These are phyloP conservation scores for Ochromonas danica DNA, from an alignment of 108 stramenopile genomes.

Conservation along the genomic window DNA sequence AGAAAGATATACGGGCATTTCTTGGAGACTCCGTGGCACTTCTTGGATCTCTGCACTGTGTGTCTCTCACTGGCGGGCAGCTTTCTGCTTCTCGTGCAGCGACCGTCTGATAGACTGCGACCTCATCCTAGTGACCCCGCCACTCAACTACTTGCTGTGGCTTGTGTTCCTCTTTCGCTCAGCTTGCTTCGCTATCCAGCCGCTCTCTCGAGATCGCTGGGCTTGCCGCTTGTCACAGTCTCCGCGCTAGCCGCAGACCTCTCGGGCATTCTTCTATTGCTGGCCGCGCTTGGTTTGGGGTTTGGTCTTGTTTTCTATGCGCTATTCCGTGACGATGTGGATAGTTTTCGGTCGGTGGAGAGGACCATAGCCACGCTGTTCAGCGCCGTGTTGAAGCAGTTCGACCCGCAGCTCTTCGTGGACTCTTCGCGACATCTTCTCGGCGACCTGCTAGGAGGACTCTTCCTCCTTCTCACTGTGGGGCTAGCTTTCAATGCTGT, in stretches of 20 bases:
- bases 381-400: not conserved
- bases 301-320: not conserved
- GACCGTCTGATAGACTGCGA: too few relatives aligned
- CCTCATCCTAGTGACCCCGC: too few relatives aligned
- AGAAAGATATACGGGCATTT: slow-evolving; percentile 1
- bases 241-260: not conserved
- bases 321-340: not conserved
- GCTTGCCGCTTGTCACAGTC: not conserved
- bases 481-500: not conserved
- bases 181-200: not conserved
- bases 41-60: not conserved
- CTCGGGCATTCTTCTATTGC: not conserved
- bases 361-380: not conserved
- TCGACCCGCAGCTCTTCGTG: not conserved
- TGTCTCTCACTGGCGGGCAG: too few relatives aligned
- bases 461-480: not conserved
- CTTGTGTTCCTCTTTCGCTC: not conserved
- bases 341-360: not conserved
- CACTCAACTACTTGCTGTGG: too few relatives aligned
- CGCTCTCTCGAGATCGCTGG: not conserved
- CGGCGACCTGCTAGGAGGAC: not conserved
- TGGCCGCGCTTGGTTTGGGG: not conserved
- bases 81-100: too few relatives aligned
- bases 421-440: not conserved
- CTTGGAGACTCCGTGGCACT: not conserved